Evolutionary conservation across 306 rosid species (phyloP), one percentile per base, ranked within the genome.

Genomic region (Psophocarpus tetragonolobus): DNA sequence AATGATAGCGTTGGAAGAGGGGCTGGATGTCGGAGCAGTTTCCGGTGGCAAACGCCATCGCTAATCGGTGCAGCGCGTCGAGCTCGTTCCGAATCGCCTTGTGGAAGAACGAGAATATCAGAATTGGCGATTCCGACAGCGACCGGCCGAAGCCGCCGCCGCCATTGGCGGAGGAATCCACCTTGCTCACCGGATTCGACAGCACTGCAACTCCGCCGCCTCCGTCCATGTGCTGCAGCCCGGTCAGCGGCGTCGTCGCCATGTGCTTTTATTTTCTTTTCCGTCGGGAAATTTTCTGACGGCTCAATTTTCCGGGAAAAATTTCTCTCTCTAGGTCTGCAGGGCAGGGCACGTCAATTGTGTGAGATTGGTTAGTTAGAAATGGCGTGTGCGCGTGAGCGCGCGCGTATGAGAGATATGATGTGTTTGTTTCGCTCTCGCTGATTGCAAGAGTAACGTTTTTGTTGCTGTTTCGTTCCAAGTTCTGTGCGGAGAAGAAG

Each of bases 41-140:
- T 3, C 97, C 98, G 26, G 93, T 91, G 32, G 99, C 99, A 48
- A 92, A 88, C 1, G 94, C 99, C 91, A 95, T 75, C 32, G 99
- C 99, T 44, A 86, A 81, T 79, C 90, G 84, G 83, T 95, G 96
- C 47, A 95, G 89, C 44, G 80, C 89, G 66, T 95, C 98, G 36
- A 95, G 97, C 91, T 95, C 98, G 73, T 92, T 88, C 32, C 97
- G 87, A 85, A 92, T 92, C 70, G 99, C 94, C 80, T 92, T 90
- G 29, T 92, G 99, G 75, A 92, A 95, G 69, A 92, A 87, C 61
- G 84, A 84, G 83, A 91, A 95, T 77, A 91, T 95, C 85, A 91
- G 81, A 76, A 95, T 93, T 53, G 99, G 99, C 57, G 97, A 92
- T 71, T 84, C 88, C 58, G 83, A 39, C 79, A 85, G 71, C 64